These are phyloP conservation scores for Rhytidiadelphus loreus DNA, from an alignment of 225 moss, liverwort and hornwort species.

Conservation along the genomic window DNA sequence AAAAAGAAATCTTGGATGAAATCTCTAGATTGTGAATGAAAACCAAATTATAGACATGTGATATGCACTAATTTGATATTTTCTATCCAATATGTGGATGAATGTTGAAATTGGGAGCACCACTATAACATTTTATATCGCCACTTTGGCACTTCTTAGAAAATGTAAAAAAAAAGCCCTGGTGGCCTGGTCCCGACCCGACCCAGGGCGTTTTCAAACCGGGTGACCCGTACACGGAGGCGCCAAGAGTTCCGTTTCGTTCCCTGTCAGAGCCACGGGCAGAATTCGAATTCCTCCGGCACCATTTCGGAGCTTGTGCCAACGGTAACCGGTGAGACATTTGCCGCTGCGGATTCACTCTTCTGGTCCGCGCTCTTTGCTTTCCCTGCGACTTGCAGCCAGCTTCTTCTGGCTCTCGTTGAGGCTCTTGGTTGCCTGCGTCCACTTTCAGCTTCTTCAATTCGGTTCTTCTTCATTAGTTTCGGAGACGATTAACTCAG, in stretches of 20 bases:
- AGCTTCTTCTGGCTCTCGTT: too few species aligned
- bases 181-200: neutral
- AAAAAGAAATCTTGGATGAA: too few species aligned
- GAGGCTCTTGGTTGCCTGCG: neutral
- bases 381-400: neutral
- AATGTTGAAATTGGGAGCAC: too few species aligned
- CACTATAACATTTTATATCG: too few species aligned
- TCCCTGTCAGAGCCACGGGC: neutral
- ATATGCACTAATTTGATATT: too few species aligned
- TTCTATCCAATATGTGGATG: too few species aligned
- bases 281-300: neutral
- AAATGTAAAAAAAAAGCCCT: too few species aligned
- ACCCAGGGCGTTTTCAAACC: neutral
- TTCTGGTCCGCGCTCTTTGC: too few species aligned
- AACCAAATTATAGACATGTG: too few species aligned
- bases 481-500: neutral
- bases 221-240: neutral
- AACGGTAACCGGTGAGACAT: neutral
- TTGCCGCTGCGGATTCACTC: neutral
- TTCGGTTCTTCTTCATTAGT: neutral
- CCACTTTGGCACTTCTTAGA: too few species aligned
- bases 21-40: too few species aligned
- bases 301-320: neutral
- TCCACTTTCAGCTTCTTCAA: too few species aligned
- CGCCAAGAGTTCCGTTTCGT: neutral